These are phyloP conservation scores for Daldinia decipiens DNA, from an alignment of 495 filamentous ascomycete species.

Conservation along the genomic window DNA sequence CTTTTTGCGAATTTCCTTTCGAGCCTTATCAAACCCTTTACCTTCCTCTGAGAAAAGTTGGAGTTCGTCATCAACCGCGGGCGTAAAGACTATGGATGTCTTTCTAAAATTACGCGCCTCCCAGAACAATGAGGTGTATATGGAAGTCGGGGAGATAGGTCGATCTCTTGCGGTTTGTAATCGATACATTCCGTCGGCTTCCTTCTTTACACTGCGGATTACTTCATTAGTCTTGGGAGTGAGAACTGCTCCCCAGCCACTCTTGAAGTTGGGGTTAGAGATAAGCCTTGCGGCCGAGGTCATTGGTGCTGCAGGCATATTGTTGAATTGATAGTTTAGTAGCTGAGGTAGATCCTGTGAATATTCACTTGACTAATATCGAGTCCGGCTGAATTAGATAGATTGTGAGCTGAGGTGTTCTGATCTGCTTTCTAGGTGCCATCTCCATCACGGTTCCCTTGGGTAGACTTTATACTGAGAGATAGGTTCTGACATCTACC, in stretches of 20 bases:
- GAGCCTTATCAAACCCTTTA: neutral
- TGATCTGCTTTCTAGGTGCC: neutral
- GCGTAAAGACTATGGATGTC: constrained; percentile 28
- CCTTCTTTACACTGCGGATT: constrained; percentile 13
- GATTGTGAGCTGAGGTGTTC: neutral
- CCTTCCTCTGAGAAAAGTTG: constrained; percentile 30
- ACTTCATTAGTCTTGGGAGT: constrained; percentile 17
- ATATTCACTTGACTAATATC: constrained; percentile 2
- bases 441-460: neutral
- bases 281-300: constrained; percentile 39
- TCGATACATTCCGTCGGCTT: constrained; percentile 34
- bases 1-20: neutral
- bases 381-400: neutral
- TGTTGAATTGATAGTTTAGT: neutral
- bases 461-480: neutral
- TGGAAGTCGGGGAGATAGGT: constrained; percentile 15
- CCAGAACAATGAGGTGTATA: constrained; percentile 41
- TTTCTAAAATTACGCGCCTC: constrained; percentile 37
- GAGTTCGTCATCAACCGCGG: constrained; percentile 24
- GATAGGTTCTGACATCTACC: too few relatives aligned
- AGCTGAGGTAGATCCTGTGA: neutral
- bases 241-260: constrained; percentile 42
- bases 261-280: constrained; percentile 26
- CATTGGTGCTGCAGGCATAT: constrained; percentile 30
- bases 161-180: constrained; percentile 28